Evolutionary conservation across 108 stramenopile species (phyloP).

Genomic region (Pseudonitzschia delicatissima): DNA sequence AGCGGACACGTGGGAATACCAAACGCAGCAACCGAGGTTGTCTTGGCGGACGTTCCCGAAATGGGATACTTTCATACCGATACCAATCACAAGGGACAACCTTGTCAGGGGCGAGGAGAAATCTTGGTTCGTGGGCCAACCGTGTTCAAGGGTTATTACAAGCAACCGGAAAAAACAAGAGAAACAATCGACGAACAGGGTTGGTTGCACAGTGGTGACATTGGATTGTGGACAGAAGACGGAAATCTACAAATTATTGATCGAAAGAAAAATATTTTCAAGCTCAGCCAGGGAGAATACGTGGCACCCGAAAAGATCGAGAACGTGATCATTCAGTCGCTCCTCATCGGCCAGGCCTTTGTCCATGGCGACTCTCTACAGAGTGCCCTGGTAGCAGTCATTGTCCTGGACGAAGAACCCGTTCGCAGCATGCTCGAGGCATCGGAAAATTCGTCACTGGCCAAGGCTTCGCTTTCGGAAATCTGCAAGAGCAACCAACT

Average conservation of each 20-base stretch:
- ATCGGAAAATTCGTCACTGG: constrained; percentile 21
- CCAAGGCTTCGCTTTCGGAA: constrained; percentile 54
- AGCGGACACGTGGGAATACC: constrained; percentile 95
- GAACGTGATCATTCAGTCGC: constrained; percentile 80
- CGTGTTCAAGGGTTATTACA: constrained; percentile 96
- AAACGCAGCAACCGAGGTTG: constrained; percentile 74
- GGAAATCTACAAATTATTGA: constrained; percentile 95
- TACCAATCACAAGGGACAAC: constrained; percentile 70
- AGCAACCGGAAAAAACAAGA: constrained; percentile 89
- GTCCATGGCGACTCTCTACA: constrained; percentile 94
- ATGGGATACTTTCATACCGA: constrained; percentile 94
- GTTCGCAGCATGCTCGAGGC: constrained; percentile 50
- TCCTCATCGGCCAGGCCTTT: constrained; percentile 85
- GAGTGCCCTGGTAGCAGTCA: constrained; percentile 83
- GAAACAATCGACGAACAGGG: constrained; percentile 92
- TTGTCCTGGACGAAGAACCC: constrained; percentile 93
- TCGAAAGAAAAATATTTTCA: constrained; percentile 98
- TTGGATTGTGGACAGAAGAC: constrained; percentile 92
- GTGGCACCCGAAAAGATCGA: constrained; percentile 97
- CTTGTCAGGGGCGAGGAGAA: constrained; percentile 90
- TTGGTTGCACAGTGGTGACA: constrained; percentile 96
- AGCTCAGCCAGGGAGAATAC: constrained; percentile 93
- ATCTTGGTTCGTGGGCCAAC: constrained; percentile 94
- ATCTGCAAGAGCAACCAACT: constrained; percentile 69
- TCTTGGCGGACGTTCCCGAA: constrained; percentile 89